Base-by-base conservation (phyloP, 2,329 filamentous ascomycete genomes). In the Mycosphaerella sp. region DNA sequence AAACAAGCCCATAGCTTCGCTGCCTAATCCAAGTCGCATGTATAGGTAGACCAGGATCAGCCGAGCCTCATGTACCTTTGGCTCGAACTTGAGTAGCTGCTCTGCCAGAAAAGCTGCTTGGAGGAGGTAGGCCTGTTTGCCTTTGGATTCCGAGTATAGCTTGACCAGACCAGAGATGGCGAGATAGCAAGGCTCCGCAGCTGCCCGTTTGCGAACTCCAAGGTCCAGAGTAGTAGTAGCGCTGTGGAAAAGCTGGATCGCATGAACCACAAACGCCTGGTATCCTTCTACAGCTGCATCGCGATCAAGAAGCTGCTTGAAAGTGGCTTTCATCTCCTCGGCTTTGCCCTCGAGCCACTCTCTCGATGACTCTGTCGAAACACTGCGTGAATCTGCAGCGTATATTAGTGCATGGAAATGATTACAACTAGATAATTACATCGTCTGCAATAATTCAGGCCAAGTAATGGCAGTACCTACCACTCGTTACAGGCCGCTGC, bases 21-120 rank as follows among this genome's bases (percentile, higher is more conserved):
- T 61, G 13, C 63, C 65, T 7, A 69, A 60, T 3, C 61, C 62
- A 8, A 69, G 61, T 16, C 62, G 59, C 57, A 64, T 64, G 49
- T 67, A 66, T 32, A 69, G 53, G 44, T 68, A 66, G 9, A 68
- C 58, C 4, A 69, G 57, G 30, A 68, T 56, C 13, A 68, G 55
- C 18, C 65, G 60, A 9, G 65, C 66, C 55, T 67, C 64, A 50
- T 67, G 64, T 35, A 64, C 59, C 18, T 67, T 51, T 28, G 54
- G 39, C 32, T 63, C 57, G 41, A 61, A 55, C 4, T 41, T 47
- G 10, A 68, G 56, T 2, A 68, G 54, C 17, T 47, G 46, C 36
- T 68, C 64, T 18, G 60, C 59, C 5, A 68, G 53, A 41, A 56
- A 64, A 7, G 64, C 61, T 2, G 66, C 57, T 36, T 64, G 63